These are phyloP conservation scores for Xylaria sp. DNA, from an alignment of 2,329 filamentous ascomycete genomes.

Conservation along the genomic window DNA sequence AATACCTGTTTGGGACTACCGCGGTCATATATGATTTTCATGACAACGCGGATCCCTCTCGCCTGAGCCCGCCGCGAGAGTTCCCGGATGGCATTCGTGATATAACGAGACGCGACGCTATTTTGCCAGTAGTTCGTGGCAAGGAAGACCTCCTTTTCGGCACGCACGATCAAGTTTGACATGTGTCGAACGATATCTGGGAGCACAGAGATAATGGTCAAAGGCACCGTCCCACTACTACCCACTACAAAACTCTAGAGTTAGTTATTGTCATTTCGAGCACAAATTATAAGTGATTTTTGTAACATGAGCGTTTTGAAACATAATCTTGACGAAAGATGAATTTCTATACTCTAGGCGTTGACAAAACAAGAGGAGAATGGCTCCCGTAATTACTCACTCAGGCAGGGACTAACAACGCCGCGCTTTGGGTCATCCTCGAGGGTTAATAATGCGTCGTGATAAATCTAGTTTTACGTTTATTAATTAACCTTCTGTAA, in stretches of 20 bases:
- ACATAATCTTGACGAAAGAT: background rate
- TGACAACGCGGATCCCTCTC: slow-evolving; percentile 66
- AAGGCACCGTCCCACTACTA: slow-evolving; percentile 68
- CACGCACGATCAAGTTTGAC: slow-evolving; percentile 78
- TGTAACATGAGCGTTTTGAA: background rate
- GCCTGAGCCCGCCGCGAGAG: slow-evolving; percentile 72
- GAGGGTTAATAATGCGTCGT: slow-evolving; percentile 67
- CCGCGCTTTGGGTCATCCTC: background rate
- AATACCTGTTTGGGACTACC: slow-evolving; percentile 71
- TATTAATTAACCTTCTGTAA: slow-evolving; percentile 9
- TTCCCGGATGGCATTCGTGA: slow-evolving; percentile 75
- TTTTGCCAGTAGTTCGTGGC: slow-evolving; percentile 81
- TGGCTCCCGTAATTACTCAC: background rate
- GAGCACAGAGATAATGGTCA: slow-evolving; percentile 75
- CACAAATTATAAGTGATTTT: background rate
- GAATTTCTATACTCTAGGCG: no score
- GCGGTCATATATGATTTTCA: slow-evolving; percentile 81
- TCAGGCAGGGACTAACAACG: background rate
- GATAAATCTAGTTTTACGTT: slow-evolving; percentile 63
- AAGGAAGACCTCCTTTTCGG: slow-evolving; percentile 76
- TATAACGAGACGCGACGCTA: slow-evolving; percentile 72
- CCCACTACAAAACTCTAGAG: slow-evolving; percentile 50
- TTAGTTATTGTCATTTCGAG: background rate
- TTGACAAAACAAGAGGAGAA: background rate
- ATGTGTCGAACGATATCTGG: slow-evolving; percentile 79